phyloP scores from a whole-genome alignment of 805 yeast species.

The Lipomyces sp. region DNA sequence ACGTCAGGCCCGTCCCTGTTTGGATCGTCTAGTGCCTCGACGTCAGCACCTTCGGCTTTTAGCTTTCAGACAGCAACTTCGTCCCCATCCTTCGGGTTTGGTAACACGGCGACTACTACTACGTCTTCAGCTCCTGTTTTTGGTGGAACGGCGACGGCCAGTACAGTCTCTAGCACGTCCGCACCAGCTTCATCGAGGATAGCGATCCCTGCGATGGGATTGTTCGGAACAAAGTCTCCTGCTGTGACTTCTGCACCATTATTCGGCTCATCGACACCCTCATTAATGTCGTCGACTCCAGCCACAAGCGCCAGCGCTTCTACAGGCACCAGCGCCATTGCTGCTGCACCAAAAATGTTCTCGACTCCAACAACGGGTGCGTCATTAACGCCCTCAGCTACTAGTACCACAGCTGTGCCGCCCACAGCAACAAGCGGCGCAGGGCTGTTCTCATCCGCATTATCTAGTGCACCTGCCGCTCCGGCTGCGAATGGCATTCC shows the following conservation, averaged over 20 bases:
- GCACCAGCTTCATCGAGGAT: slow-evolving; percentile 10
- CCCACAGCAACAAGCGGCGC: background rate
- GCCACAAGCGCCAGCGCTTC: slow-evolving; percentile 9
- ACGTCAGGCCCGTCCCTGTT: slow-evolving; percentile 4
- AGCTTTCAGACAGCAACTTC: slow-evolving; percentile 19
- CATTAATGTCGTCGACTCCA: background rate
- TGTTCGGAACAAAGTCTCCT: slow-evolving; percentile 34
- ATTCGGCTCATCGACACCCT: slow-evolving; percentile 11
- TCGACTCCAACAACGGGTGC: background rate
- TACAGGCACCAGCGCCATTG: slow-evolving; percentile 17
- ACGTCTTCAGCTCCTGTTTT: slow-evolving; percentile 24
- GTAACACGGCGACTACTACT: slow-evolving; percentile 29
- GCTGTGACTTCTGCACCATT: slow-evolving; percentile 16
- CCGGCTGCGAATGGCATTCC: slow-evolving; percentile 9
- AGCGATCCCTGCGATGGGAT: slow-evolving; percentile 15
- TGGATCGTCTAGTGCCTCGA: slow-evolving; percentile 37
- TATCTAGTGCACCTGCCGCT: background rate
- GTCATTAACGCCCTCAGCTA: background rate
- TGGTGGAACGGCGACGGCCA: slow-evolving; percentile 14
- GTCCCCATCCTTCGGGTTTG: slow-evolving; percentile 30
- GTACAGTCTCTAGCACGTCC: slow-evolving; percentile 9
- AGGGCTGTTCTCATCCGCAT: background rate
- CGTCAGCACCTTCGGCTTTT: slow-evolving; percentile 20
- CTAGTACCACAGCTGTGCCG: slow-evolving; percentile 25
- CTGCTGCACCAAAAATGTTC: slow-evolving; percentile 8